These are phyloP conservation scores for Thinopyrum elongatum DNA, from an alignment of 176 grass and related monocot genomes.

Conservation along the genomic window DNA sequence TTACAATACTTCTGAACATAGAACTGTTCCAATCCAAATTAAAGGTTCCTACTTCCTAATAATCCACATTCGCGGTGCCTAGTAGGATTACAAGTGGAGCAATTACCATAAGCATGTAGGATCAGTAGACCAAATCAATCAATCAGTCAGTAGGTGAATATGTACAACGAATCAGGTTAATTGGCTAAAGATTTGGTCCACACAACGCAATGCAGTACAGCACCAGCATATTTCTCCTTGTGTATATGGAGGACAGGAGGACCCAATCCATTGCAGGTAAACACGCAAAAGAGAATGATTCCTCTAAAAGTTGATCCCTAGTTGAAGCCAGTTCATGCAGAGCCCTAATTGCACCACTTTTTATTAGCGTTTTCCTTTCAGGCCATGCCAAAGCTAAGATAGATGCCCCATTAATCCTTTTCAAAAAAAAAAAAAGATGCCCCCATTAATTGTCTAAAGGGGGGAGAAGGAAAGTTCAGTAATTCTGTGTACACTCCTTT, in stretches of 20 bases:
- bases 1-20: background rate
- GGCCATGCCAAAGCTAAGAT: slow-evolving; percentile 25
- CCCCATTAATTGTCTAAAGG: slow-evolving; percentile 22
- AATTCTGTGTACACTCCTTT: background rate
- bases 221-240: slow-evolving; percentile 33
- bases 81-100: background rate
- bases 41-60: background rate
- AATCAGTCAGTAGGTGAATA: slow-evolving; percentile 18
- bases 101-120: background rate
- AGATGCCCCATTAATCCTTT: too few species aligned
- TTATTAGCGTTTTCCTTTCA: slow-evolving; percentile 3
- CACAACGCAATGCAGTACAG: slow-evolving; percentile 12
- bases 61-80: background rate
- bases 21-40: background rate
- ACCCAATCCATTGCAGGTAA: slow-evolving; percentile 20
- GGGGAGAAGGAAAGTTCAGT: background rate
- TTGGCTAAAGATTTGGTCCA: slow-evolving; percentile 33
- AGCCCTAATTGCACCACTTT: slow-evolving; percentile 15
- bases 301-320: background rate
- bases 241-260: slow-evolving; percentile 21
- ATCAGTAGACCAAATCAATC: slow-evolving; percentile 30
- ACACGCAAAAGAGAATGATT: slow-evolving; percentile 25
- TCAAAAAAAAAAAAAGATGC: too few species aligned
- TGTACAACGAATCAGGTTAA: background rate
- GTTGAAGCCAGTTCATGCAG: slow-evolving; percentile 48